These are phyloP conservation scores for Pseudocercospora crystallina DNA, from an alignment of 2,329 filamentous ascomycete species.

Conservation along the genomic window DNA sequence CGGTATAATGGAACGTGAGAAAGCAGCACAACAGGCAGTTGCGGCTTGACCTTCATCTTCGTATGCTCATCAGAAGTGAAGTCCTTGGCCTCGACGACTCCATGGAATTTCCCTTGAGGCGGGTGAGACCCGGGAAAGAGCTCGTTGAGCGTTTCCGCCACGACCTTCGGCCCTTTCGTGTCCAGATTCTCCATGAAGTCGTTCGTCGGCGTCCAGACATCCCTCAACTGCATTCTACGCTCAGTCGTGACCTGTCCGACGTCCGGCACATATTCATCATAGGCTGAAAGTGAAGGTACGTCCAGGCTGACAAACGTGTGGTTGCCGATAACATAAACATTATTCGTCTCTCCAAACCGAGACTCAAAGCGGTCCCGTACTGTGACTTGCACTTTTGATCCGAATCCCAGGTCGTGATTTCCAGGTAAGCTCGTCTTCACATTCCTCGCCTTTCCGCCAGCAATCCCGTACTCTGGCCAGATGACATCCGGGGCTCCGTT, in stretches of 20 bases:
- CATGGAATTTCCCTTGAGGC: constrained; percentile 30
- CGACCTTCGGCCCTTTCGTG: constrained; percentile 64
- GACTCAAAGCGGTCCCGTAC: constrained; percentile 81
- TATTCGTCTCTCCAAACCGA: constrained; percentile 89
- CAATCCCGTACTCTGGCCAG: constrained; percentile 55
- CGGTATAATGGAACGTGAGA: constrained; percentile 90
- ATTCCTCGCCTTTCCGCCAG: constrained; percentile 68
- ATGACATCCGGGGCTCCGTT: constrained; percentile 57
- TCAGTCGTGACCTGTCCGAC: constrained; percentile 54
- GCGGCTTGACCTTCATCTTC: constrained; percentile 31
- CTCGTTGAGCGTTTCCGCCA: constrained; percentile 62
- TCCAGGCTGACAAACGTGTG: constrained; percentile 94
- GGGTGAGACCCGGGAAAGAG: constrained; percentile 39
- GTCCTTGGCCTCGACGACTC: constrained; percentile 34
- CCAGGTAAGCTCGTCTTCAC: constrained; percentile 84
- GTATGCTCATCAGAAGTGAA: not conserved
- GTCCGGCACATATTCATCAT: constrained; percentile 56
- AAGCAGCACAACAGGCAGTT: constrained; percentile 84
- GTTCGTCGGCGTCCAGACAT: constrained; percentile 72
- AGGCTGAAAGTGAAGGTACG: constrained; percentile 80
- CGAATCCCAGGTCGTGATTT: constrained; percentile 94
- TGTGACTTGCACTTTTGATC: constrained; percentile 74
- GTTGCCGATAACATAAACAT: constrained; percentile 88
- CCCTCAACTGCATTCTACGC: constrained; percentile 19
- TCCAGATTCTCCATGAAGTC: constrained; percentile 72